Conservation (phyloP, 768 basidiomycete genomes). For the Trametes meyenii region DNA sequence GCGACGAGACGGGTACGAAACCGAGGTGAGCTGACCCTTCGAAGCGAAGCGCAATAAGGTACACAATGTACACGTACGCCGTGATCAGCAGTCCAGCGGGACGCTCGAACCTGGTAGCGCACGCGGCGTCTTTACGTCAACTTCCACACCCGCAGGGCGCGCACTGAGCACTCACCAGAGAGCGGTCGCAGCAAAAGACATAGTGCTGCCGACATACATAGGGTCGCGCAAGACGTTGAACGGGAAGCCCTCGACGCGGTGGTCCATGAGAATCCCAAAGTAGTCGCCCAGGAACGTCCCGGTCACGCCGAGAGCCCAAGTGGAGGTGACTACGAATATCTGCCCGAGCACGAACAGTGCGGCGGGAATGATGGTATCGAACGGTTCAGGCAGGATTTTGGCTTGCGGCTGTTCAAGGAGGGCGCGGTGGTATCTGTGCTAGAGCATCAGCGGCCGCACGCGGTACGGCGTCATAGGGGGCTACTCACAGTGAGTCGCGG, state of each 20-base stretch:
- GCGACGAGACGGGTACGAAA: background rate
- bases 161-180: constrained; percentile 64
- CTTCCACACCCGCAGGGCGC: background rate
- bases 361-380: constrained; percentile 59
- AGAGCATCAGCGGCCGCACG: background rate
- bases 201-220: constrained; percentile 95
- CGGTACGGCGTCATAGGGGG: background rate
- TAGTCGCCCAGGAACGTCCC: constrained; percentile 90
- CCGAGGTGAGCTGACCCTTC: constrained; percentile 71
- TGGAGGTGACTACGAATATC: constrained; percentile 84
- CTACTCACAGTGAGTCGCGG: constrained; percentile 80
- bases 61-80: constrained; percentile 80
- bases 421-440: constrained; percentile 70
- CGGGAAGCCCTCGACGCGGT: constrained; percentile 93
- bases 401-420: constrained; percentile 73
- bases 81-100: constrained; percentile 85
- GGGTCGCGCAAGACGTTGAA: constrained; percentile 93
- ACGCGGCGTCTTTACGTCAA: background rate
- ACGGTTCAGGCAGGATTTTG: constrained; percentile 66
- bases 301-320: constrained; percentile 89
- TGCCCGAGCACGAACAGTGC: constrained; percentile 74
- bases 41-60: constrained; percentile 79
- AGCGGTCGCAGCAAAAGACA: constrained; percentile 86
- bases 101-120: constrained; percentile 69
- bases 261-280: constrained; percentile 86